phyloP scores from a whole-genome alignment of 2,329 filamentous ascomycete species.

The Parasarocladium wereldwijsianum region DNA sequence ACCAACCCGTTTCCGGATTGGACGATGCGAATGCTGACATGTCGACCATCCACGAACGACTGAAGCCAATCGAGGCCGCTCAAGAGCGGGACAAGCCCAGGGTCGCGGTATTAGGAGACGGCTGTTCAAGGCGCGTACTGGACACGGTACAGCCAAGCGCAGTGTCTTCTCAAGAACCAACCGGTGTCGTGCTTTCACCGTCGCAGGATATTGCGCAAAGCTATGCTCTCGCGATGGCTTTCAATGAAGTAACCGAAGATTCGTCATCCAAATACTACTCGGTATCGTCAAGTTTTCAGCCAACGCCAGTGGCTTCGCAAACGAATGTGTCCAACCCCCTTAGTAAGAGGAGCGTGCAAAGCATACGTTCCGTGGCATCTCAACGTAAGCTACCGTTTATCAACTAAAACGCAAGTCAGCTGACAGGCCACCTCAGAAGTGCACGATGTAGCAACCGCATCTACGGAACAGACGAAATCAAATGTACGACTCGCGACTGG shows the following conservation, averaged over 20 bases:
- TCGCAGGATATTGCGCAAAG: constrained; percentile 6
- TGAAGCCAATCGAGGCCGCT: too few species aligned
- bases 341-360: constrained; percentile 17
- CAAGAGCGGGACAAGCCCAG: too few species aligned
- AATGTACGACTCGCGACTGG: too few species aligned
- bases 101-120: too few species aligned
- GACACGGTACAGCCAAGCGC: neutral
- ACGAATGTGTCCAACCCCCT: constrained; percentile 13
- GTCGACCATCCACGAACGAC: too few species aligned
- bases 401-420: too few species aligned
- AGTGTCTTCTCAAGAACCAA: too few species aligned
- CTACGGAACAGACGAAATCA: too few species aligned
- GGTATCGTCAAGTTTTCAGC: constrained; percentile 16
- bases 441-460: too few species aligned
- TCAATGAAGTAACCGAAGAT: constrained; percentile 6
- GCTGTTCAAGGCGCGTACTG: neutral
- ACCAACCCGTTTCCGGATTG: constrained; percentile 10
- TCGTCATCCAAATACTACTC: constrained; percentile 20
- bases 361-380: constrained; percentile 20
- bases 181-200: neutral
- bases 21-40: constrained; percentile 7
- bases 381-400: constrained; percentile 13
- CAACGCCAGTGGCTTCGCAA: constrained; percentile 15
- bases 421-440: too few species aligned
- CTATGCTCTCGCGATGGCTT: constrained; percentile 6